Conservation (phyloP, 805 yeast genomes). For the Ogataea pini region DNA sequence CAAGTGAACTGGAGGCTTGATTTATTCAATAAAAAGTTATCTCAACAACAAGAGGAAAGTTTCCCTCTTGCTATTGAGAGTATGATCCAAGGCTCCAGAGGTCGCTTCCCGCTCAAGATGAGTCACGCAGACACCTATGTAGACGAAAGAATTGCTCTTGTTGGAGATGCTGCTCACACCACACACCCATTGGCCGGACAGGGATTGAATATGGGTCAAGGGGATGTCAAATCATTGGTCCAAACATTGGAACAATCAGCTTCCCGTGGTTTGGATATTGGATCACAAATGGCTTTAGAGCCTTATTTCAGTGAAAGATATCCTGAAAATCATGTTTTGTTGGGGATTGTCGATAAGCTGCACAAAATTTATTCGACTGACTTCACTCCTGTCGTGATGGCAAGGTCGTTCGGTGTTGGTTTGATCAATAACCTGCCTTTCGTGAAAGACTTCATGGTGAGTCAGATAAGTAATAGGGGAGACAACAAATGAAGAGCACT, state of each 20-base stretch:
- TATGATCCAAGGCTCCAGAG: constrained; percentile 67
- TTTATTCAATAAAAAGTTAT: constrained; percentile 34
- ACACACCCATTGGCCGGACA: constrained; percentile 98
- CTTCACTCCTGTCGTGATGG: constrained; percentile 68
- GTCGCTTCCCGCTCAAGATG: constrained; percentile 83
- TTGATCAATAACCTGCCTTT: constrained; percentile 61
- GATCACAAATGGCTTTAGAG: constrained; percentile 76
- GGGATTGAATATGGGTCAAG: constrained; percentile 97
- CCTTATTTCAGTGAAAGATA: constrained; percentile 84
- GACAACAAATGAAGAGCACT: not conserved
- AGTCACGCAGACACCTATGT: constrained; percentile 91
- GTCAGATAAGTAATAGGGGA: constrained; percentile 39
- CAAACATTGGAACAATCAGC: constrained; percentile 69
- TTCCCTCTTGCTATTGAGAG: constrained; percentile 68
- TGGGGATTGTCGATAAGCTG: constrained; percentile 89
- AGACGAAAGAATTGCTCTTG: constrained; percentile 81
- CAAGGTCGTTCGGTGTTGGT: constrained; percentile 76
- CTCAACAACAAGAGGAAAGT: constrained; percentile 50
- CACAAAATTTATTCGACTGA: constrained; percentile 84
- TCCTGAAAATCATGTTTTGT: constrained; percentile 72
- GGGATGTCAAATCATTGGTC: constrained; percentile 76
- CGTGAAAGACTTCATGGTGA: constrained; percentile 69
- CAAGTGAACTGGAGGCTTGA: constrained; percentile 75
- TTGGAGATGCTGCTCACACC: constrained; percentile 98
- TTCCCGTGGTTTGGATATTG: constrained; percentile 84